phyloP scores from a whole-genome alignment of 2,329 filamentous ascomycete genomes.

The Aspergillus hortae region DNA sequence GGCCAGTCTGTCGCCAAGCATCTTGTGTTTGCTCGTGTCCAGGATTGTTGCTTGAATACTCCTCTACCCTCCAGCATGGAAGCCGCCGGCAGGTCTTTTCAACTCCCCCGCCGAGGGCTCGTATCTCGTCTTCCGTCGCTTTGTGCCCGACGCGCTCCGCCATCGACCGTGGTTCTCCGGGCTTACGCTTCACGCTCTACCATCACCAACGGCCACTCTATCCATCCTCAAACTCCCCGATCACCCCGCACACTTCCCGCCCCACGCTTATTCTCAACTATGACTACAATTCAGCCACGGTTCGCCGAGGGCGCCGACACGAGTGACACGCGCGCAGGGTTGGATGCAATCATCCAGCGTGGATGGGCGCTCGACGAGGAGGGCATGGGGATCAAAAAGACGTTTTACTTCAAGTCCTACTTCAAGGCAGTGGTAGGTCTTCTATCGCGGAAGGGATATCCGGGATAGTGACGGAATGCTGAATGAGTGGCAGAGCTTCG shows the following conservation, averaged over 20 bases:
- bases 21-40: not conserved
- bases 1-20: no score
- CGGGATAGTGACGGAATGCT: not conserved
- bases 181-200: not conserved
- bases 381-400: conserved; percentile 33
- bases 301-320: conserved; percentile 30
- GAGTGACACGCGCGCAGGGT: conserved; percentile 20
- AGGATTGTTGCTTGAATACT: not conserved
- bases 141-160: not conserved
- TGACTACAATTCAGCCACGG: conserved; percentile 14
- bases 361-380: conserved; percentile 34
- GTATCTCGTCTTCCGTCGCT: not conserved
- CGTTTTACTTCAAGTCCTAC: conserved; percentile 38
- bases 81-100: not conserved
- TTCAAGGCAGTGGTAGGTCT: conserved; percentile 37
- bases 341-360: conserved; percentile 23
- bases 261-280: conserved; percentile 13
- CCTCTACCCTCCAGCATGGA: not conserved
- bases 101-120: not conserved
- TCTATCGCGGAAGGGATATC: not conserved
- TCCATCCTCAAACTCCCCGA: no score
- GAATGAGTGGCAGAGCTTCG: conserved; percentile 27
- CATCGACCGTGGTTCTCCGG: not conserved
- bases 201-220: not conserved
- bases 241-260: not conserved